phyloP scores from a whole-genome alignment of 441 rosid genomes.

The Cnidoscolus chayamansa region DNA sequence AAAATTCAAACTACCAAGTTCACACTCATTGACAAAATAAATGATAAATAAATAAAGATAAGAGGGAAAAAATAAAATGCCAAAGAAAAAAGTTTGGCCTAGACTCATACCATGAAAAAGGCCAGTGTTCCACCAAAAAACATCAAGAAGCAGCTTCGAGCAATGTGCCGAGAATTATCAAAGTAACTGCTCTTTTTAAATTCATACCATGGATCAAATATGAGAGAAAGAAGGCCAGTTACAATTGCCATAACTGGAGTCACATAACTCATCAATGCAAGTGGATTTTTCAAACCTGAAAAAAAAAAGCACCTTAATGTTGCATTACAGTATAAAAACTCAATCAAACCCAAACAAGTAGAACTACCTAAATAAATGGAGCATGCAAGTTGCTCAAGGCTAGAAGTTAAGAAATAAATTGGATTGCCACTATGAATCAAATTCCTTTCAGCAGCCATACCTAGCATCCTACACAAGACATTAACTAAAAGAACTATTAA shows the following conservation, averaged over 20 bases:
- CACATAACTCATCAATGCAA: conserved; percentile 75
- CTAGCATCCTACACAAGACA: neutral
- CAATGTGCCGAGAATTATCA: conserved; percentile 63
- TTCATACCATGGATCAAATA: conserved; percentile 93
- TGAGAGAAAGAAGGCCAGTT: conserved; percentile 76
- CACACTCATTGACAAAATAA: neutral
- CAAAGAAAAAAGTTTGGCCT: conserved; percentile 8
- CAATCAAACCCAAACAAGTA: neutral
- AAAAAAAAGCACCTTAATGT: conserved; percentile 19
- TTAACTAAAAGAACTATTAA: neutral
- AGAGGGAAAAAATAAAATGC: neutral
- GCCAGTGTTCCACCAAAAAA: conserved; percentile 95
- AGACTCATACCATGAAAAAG: conserved; percentile 73
- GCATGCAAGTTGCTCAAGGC: neutral
- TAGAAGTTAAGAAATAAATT: neutral
- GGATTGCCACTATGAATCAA: neutral
- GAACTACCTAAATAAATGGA: neutral
- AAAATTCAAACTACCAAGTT: neutral
- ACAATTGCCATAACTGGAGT: conserved; percentile 86
- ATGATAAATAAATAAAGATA: neutral
- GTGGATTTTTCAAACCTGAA: conserved; percentile 91
- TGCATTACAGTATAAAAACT: neutral
- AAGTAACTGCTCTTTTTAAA: conserved; percentile 67
- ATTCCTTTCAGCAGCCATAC: neutral
- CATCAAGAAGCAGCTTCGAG: conserved; percentile 87